Percentiles rank a stretch among this genome's conserved stretches.
Evolutionary conservation across 2,329 filamentous ascomycete genomes (phyloP).

Genomic region (Trichophyton verrucosum): DNA sequence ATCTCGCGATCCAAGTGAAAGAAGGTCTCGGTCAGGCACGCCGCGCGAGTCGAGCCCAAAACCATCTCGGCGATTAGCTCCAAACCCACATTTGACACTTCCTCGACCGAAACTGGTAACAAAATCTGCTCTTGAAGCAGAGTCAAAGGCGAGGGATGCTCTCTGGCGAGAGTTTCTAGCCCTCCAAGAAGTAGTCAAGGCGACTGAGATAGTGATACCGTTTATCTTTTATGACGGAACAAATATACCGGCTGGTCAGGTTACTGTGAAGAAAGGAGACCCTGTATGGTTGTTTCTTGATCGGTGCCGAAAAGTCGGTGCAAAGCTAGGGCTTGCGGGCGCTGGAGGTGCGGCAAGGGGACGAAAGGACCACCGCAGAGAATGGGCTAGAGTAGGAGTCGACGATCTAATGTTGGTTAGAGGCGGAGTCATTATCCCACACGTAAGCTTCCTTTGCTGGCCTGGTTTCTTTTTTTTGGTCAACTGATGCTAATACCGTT

Average conservation of each 20-base stretch:
- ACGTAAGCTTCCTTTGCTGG: slow-evolving; percentile 51
- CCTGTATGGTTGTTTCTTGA: slow-evolving; percentile 88
- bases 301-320: slow-evolving; percentile 78
- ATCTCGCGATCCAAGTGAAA: slow-evolving; percentile 24
- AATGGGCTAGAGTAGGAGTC: slow-evolving; percentile 88
- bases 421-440: slow-evolving; percentile 82
- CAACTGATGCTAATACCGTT: background rate
- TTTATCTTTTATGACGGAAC: slow-evolving; percentile 97
- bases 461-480: slow-evolving; percentile 7
- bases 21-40: slow-evolving; percentile 28
- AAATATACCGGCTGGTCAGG: slow-evolving; percentile 71
- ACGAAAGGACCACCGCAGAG: slow-evolving; percentile 52
- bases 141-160: slow-evolving; percentile 63
- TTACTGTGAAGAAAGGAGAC: slow-evolving; percentile 85
- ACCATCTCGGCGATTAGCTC: slow-evolving; percentile 26
- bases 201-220: slow-evolving; percentile 76
- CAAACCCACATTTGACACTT: slow-evolving; percentile 30
- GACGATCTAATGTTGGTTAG: slow-evolving; percentile 91
- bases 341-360: slow-evolving; percentile 35
- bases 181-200: slow-evolving; percentile 76
- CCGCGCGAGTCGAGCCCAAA: slow-evolving; percentile 22
- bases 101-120: slow-evolving; percentile 61
- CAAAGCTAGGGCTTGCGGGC: slow-evolving; percentile 62
- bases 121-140: slow-evolving; percentile 62
- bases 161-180: slow-evolving; percentile 67